Evolutionary conservation across 2,329 filamentous ascomycete genomes (phyloP).

Genomic region (Ascochyta fabae): DNA sequence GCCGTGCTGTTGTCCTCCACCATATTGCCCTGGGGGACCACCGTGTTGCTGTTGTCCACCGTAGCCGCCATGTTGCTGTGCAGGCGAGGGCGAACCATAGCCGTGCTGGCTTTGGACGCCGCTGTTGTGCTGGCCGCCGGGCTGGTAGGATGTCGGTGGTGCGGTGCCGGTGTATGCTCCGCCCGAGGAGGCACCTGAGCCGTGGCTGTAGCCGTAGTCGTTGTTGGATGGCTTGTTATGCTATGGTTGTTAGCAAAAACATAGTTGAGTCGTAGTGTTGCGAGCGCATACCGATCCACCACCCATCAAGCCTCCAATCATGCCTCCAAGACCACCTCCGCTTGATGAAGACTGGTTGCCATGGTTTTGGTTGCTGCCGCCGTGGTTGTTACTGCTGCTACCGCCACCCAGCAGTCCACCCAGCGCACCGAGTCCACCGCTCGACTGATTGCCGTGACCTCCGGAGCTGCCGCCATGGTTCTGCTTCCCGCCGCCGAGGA

Average conservation of each 20-base stretch:
- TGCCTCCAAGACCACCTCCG: conserved; percentile 36
- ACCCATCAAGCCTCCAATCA: conserved; percentile 46
- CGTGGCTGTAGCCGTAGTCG: conserved; percentile 65
- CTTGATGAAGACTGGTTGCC: conserved; percentile 8
- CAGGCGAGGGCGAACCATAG: conserved; percentile 28
- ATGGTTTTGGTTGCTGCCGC: conserved; percentile 6
- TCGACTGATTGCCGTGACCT: conserved; percentile 22
- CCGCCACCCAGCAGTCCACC: conserved; percentile 18
- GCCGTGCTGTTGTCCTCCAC: conserved; percentile 19
- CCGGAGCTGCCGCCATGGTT: conserved; percentile 37
- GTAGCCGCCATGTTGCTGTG: conserved; percentile 26
- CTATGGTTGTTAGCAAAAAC: conserved; percentile 23
- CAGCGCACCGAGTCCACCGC: conserved; percentile 31
- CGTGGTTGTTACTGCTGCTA: conserved; percentile 7
- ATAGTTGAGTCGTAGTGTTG: neutral
- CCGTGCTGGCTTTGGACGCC: conserved; percentile 28
- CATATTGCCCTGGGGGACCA: conserved; percentile 17
- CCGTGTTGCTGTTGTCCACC: conserved; percentile 27
- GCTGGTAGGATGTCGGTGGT: conserved; percentile 67
- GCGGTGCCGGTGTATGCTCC: conserved; percentile 68
- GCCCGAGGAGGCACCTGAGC: conserved; percentile 55
- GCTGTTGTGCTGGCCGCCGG: conserved; percentile 37
- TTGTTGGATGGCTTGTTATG: conserved; percentile 47
- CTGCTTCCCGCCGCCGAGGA: conserved; percentile 48
- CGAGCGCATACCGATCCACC: conserved; percentile 43